Base-by-base conservation (phyloP, 495 filamentous ascomycete genomes). In the Xylaria bambusicola region DNA sequence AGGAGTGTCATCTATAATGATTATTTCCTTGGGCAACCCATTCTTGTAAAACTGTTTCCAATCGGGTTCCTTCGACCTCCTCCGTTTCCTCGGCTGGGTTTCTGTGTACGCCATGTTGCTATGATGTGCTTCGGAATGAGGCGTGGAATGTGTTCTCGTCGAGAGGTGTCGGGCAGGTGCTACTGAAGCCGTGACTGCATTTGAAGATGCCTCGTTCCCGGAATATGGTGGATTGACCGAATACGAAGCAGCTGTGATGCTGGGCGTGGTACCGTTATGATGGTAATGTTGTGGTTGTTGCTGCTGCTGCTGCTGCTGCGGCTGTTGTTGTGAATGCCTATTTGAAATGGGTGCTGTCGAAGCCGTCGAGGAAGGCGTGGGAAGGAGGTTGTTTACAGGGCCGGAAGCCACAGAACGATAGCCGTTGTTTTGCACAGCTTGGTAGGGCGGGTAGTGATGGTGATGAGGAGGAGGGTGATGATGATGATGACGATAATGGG, bases 21-120 rank as follows among this genome's bases (percentile, higher is more conserved):
- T 97, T 70, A 98, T 84, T 74, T 97, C 93, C 69, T 93, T 89
- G 13, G 93, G 93, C 15, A 93, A 73, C 18, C 93, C 93, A 74
- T 97, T 95, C 71, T 89, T 90, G 73, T 96, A 98, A 70, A 96
- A 98, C 59, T 86, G 83, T 31, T 83, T 75, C 93, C 93, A 98
- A 77, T 98, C 86, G 58, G 90, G 88, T 60, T 82, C 80, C 62
- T 84, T 78, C n/a, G 82, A 81, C 47, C 82, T 78, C 49, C 81
- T 80, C 61, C 79, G 77, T 60, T 87, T 85, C 46, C 82, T 78
- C 48, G 71, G 61, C 41, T 75, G 67, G 45, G 62, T 42, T 44
- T 66, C 63, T 46, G 49, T 49, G 20, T 45, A 62, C 6, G 65
- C 66, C 75, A 80, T 80, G 56, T 67, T 68, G 62, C 60, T 46